Evolutionary conservation across 2,329 filamentous ascomycete species (phyloP), one percentile per base, ranked within the genome.

Genomic region (Lojkania enalia): DNA sequence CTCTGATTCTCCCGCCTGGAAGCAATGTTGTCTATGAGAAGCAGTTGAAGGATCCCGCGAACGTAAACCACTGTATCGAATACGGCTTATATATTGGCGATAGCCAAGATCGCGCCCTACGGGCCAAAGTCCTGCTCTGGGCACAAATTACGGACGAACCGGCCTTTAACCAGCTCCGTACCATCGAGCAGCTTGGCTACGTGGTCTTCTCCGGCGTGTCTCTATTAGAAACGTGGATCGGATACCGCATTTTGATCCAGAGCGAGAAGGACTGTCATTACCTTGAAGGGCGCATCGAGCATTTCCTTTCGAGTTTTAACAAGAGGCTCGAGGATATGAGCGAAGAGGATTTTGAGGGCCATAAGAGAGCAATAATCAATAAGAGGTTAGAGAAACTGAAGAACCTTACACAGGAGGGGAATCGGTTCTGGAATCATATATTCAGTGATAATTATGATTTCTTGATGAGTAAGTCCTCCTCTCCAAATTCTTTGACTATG

Each of bases 171-270:
- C 90, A 95, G 68, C 79, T 99, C 5, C 84, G 94, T 38, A 97
- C 94, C 32, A 96, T 97, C 71, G 92, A 99, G 69, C 92, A 99
- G 71, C 85, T 99, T 5, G 94, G 94, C 11, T 99, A 99, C 59
- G 88, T 99, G 41, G 92, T 99, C 0, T 96, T 92, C 71, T 92
- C 88, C 37, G 88, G 90, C 20, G 78, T 84, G 29, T 80, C 81
- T 40, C 83, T 87, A 43, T 75, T 83, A n/a, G 90, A 87, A 0
- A 92, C 87, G 0, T 86, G 89, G 59, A 64, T 69, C 1, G 89
- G 88, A 1, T 94, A 94, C 71, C 82, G 91, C 4, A 87, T 99
- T 52, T 81, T 97, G 50, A 90, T 99, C 20, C 94, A 99, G 74
- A 96, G 90, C 64, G 92, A 99, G 71, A 86, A 86, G 64, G 84